Evolutionary conservation across 176 grass and related monocot species (phyloP), one percentile per base, ranked within the genome.

Genomic region (Stipa capillata): DNA sequence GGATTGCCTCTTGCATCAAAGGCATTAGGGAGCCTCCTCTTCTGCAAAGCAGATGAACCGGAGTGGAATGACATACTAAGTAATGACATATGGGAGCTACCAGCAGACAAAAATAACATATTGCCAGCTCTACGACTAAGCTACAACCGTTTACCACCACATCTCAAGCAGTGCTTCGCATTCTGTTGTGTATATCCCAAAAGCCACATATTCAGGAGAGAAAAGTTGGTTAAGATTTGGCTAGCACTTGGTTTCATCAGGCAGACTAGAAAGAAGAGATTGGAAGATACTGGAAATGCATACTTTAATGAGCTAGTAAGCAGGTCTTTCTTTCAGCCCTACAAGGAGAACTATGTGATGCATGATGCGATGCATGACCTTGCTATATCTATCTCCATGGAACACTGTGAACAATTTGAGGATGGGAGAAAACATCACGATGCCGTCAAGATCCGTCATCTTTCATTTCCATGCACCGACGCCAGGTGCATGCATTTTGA

Each of bases 151-250:
- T 77, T 96, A 23, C 81, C 93, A 50, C 42, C 84, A 50, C 62
- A 96, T 61, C 87, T 96, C 2, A 89, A 96, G 78, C 86, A 87
- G 59, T 96, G 93, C 23, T 96, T 96, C 85, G 89, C 90, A 21
- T 96, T 89, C 45, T 96, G 93, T 87, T 87, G 87, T 52, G 78
- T 96, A 27, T 96, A 89, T 72, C 89, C 82, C 25, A 96, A 89
- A 69, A 87, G 92, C 79, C 87, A 90, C 77, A 42, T 81, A 21
- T 92, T 96, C 67, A 85, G 64, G 62, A 87, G 44, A 56, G 86
- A 87, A 15, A 88, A 85, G 16, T 48, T 96, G 37, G 69, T 92
- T 50, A 79, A 87, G 17, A 76, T 92, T 58, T 96, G 93, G 93
- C 50, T 96, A 53, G 93, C 84, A 65, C 84, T 79, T 18, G 86